Percentiles rank a stretch among this genome's conserved stretches.
Evolutionary conservation across 495 filamentous ascomycete genomes (phyloP).

Genomic region (Stereocaulon alpinum): DNA sequence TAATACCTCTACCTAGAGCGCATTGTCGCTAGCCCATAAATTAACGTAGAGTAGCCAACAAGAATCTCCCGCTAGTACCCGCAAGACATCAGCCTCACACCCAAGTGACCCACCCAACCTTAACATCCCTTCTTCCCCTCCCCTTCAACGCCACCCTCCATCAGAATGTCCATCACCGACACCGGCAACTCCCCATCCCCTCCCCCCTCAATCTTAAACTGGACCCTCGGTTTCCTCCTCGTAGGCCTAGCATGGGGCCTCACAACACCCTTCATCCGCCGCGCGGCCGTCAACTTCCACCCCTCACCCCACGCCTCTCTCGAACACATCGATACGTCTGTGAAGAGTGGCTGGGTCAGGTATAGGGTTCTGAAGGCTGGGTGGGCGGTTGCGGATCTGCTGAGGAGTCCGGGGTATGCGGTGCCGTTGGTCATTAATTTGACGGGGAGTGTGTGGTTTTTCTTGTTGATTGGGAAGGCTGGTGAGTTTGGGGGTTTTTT

Average conservation of each 20-base stretch:
- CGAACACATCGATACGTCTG: slow-evolving; percentile 12
- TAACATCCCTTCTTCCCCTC: not conserved
- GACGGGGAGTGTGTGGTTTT: slow-evolving; percentile 96
- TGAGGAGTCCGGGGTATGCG: slow-evolving; percentile 73
- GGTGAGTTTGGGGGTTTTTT: not conserved
- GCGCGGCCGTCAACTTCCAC: slow-evolving; percentile 49
- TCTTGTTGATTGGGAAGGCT: slow-evolving; percentile 72
- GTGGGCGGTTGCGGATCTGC: slow-evolving; percentile 67
- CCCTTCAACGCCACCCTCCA: not conserved
- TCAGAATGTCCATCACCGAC: slow-evolving; percentile 12
- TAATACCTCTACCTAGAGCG: not conserved
- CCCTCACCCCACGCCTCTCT: slow-evolving; percentile 25
- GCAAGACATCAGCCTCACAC: not conserved
- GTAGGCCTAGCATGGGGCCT: slow-evolving; percentile 82
- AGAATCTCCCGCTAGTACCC: not conserved
- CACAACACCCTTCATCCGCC: slow-evolving; percentile 49
- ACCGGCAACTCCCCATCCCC: slow-evolving; percentile 18
- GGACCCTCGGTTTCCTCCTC: slow-evolving; percentile 77
- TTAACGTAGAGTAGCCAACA: too few relatives aligned
- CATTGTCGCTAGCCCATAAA: too few relatives aligned
- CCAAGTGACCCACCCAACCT: too few relatives aligned
- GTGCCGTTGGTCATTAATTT: slow-evolving; percentile 79
- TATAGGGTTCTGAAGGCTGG: slow-evolving; percentile 32
- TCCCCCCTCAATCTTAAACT: slow-evolving; percentile 55
- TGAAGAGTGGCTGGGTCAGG: slow-evolving; percentile 17